Evolutionary conservation across 805 yeast species (phyloP).

Genomic region (Saturnispora serradocipensis): DNA sequence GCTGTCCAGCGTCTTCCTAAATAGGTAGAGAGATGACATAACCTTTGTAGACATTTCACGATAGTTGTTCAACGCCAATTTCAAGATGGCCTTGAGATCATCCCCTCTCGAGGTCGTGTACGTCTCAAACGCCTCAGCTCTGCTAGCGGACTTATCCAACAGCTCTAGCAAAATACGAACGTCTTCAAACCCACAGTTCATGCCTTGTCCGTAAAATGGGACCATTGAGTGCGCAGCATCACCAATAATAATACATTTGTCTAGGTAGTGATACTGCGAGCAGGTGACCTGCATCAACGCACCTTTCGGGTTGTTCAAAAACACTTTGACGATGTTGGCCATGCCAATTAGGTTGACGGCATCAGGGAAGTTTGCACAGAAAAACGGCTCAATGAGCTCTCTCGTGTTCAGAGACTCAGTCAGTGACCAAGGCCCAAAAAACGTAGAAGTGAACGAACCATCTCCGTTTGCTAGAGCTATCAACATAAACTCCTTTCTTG

Average conservation of each 20-base stretch:
- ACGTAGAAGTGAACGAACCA: conserved; percentile 83
- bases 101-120: conserved; percentile 49
- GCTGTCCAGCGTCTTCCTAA: conserved; percentile 63
- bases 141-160: conserved; percentile 30
- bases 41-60: conserved; percentile 83
- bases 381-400: conserved; percentile 39
- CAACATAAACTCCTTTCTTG: conserved; percentile 75
- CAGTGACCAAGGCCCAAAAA: conserved; percentile 71
- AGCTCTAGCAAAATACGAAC: conserved; percentile 57
- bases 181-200: conserved; percentile 95
- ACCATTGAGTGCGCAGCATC: conserved; percentile 98
- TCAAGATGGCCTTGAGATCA: conserved; percentile 68
- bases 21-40: conserved; percentile 45
- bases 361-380: conserved; percentile 58
- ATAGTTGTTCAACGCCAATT: conserved; percentile 73
- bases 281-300: conserved; percentile 67
- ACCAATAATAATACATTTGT: conserved; percentile 63
- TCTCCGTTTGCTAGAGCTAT: conserved; percentile 81
- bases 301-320: conserved; percentile 58
- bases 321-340: conserved; percentile 36
- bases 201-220: conserved; percentile 96
- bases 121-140: conserved; percentile 39
- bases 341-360: conserved; percentile 62
- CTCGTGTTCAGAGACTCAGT: conserved; percentile 44
- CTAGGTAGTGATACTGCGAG: conserved; percentile 56